phyloP scores from a whole-genome alignment of 495 filamentous ascomycete genomes.

The Xylaria grammica region DNA sequence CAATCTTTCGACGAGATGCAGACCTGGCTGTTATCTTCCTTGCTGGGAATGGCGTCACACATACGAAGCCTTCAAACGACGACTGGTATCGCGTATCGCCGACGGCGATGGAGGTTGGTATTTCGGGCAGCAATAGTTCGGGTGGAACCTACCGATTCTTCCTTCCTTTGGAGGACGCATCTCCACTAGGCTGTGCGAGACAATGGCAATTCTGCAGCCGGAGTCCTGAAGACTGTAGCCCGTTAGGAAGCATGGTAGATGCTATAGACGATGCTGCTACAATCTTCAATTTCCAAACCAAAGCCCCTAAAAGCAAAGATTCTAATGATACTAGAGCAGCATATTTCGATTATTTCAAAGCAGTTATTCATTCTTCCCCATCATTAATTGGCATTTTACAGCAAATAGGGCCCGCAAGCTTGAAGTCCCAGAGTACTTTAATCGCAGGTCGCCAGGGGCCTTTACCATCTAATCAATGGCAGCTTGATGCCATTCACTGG shows the following conservation, averaged over 20 bases:
- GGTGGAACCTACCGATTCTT: background rate
- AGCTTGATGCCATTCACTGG: too few species aligned
- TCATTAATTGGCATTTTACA: background rate
- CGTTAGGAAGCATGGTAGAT: background rate
- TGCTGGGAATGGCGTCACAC: background rate
- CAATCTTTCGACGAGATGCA: background rate
- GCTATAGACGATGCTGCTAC: background rate
- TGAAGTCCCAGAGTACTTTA: background rate
- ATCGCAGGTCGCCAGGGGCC: too few species aligned
- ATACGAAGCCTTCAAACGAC: background rate
- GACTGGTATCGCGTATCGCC: constrained; percentile 1
- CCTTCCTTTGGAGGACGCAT: background rate
- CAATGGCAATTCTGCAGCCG: background rate
- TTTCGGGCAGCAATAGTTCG: too few species aligned
- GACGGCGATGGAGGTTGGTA: background rate
- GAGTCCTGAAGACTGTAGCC: background rate
- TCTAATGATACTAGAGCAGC: too few species aligned
- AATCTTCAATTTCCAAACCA: too few species aligned
- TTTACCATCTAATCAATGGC: too few species aligned
- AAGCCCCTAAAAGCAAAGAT: too few species aligned
- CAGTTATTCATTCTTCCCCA: too few species aligned
- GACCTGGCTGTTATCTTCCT: background rate
- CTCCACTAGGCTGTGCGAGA: background rate
- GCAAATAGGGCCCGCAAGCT: background rate
- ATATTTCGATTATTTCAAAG: too few species aligned